Percentiles rank a stretch among this genome's conserved stretches.
Evolutionary conservation across 139 green algal genomes (phyloP).

Genomic region (Pleodorina starrii): DNA sequence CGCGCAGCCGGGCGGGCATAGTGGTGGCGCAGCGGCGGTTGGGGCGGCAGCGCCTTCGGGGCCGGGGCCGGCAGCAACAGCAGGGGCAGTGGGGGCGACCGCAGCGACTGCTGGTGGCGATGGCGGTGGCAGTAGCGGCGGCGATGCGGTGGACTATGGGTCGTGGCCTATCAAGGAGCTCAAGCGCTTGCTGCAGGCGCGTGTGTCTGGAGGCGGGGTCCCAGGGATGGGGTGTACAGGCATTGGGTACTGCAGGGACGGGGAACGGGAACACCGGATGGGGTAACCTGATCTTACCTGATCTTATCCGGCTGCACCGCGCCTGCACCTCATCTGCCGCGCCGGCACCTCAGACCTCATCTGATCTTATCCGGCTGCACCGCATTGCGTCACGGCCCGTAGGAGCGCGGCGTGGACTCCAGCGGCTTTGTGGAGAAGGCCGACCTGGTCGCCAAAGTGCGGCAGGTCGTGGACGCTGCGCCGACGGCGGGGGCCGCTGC

Average conservation of each 20-base stretch:
- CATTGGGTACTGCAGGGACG: no score
- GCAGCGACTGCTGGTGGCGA: background rate
- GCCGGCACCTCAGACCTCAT: no score
- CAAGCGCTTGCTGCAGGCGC: slow-evolving; percentile 71
- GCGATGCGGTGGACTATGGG: slow-evolving; percentile 66
- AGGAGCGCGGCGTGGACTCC: slow-evolving; percentile 55
- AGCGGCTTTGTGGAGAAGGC: slow-evolving; percentile 77
- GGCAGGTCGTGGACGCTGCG: slow-evolving; percentile 17
- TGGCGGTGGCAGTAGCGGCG: background rate
- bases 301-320: no score
- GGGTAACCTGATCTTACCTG: no score
- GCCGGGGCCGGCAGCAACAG: background rate
- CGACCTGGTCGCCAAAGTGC: slow-evolving; percentile 73
- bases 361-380: no score
- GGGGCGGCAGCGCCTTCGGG: background rate
- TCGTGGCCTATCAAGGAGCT: slow-evolving; percentile 87
- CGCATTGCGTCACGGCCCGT: background rate
- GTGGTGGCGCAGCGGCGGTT: background rate
- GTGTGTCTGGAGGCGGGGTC: no score
- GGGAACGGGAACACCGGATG: no score
- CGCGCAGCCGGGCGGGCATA: no score
- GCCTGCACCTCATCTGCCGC: no score
- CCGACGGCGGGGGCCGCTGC: background rate
- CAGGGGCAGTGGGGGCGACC: background rate
- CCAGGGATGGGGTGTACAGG: no score